Evolutionary conservation across 1,139 yeast genomes (phyloP), one percentile per base, ranked within the genome.

Genomic region (Entelexis sorbosivorans): DNA sequence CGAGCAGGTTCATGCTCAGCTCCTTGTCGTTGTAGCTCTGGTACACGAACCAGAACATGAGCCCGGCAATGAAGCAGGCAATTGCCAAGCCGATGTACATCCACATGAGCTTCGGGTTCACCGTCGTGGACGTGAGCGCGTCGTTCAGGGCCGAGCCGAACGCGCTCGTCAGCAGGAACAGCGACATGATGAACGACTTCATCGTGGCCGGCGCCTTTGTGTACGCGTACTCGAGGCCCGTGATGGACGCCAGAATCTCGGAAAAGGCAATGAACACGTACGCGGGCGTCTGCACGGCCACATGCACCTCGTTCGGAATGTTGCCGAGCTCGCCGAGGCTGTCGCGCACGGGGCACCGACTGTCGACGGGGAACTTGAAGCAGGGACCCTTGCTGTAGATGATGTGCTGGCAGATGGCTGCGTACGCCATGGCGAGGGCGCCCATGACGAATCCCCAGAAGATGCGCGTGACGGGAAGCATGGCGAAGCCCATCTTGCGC

Each of bases 301-400:
- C 78, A 63, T 79, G 82, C 51, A 79, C 67, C 44, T 69, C 66
- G 64, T 78, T 77, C 20, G 55, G 51, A 14, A 44, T 39, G 22
- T 49, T 45, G 6, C 54, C 54, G 3, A 20, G 34, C 22, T 24
- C 26, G 28, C 56, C 53, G 9, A 33, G 24, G 24, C 35, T 17
- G 38, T 28, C 38, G 14, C 28, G 38, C 16, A 49, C 45, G 34
- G 50, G 39, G 63, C 67, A 52, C 13, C 52, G 38, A 9, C 70
- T 73, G 60, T 56, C 62, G 19, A 61, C 64, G 43, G 93, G 89
- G 51, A 63, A 59, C 56, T 79, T 77, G 60, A 79, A 86, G 74
- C 95, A 86, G 54, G 93, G 91, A 22, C 87, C 87, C 8, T 84
- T 72, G 47, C 69, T 64, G 70, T 87, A 87, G 57, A 88, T 80